These are phyloP conservation scores for Acarospora socialis DNA, from an alignment of 2,329 filamentous ascomycete genomes.

Conservation along the genomic window DNA sequence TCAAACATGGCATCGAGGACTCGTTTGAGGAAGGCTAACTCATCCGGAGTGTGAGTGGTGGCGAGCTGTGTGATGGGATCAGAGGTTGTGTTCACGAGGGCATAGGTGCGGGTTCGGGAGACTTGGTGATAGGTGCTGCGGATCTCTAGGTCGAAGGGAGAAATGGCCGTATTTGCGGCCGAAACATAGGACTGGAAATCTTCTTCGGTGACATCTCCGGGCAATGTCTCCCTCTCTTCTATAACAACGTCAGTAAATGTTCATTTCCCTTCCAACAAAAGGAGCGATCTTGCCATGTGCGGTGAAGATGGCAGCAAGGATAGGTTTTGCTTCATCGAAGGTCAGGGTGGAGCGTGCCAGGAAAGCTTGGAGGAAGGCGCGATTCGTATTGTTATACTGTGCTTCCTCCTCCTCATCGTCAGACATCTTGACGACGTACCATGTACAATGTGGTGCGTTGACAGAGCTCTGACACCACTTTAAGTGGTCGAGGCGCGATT, in stretches of 20 bases:
- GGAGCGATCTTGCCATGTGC: conserved; percentile 31
- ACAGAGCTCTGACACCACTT: too few relatives aligned
- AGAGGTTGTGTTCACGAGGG: conserved; percentile 74
- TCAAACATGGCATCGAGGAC: conserved; percentile 88
- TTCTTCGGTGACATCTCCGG: conserved; percentile 52
- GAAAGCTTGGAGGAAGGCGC: conserved; percentile 83
- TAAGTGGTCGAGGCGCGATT: too few relatives aligned
- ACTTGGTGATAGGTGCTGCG: conserved; percentile 57
- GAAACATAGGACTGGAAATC: conserved; percentile 56
- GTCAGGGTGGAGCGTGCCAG: conserved; percentile 67
- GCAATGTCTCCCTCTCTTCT: conserved; percentile 35
- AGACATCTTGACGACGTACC: neutral
- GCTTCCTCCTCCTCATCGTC: conserved; percentile 12
- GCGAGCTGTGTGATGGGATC: conserved; percentile 78
- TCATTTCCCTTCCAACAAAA: neutral
- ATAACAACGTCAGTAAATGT: conserved; percentile 10
- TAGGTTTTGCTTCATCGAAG: conserved; percentile 53
- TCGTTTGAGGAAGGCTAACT: conserved; percentile 80
- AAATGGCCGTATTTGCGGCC: conserved; percentile 56
- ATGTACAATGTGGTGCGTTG: neutral
- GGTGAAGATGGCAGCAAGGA: conserved; percentile 64
- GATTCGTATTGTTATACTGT: conserved; percentile 51
- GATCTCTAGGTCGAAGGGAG: conserved; percentile 77
- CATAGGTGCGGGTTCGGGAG: conserved; percentile 54
- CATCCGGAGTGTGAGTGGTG: conserved; percentile 64